Evolutionary conservation across 768 basidiomycete genomes (phyloP), one percentile per base, ranked within the genome.

Genomic region (Rhodosporidiobolus odoratus): DNA sequence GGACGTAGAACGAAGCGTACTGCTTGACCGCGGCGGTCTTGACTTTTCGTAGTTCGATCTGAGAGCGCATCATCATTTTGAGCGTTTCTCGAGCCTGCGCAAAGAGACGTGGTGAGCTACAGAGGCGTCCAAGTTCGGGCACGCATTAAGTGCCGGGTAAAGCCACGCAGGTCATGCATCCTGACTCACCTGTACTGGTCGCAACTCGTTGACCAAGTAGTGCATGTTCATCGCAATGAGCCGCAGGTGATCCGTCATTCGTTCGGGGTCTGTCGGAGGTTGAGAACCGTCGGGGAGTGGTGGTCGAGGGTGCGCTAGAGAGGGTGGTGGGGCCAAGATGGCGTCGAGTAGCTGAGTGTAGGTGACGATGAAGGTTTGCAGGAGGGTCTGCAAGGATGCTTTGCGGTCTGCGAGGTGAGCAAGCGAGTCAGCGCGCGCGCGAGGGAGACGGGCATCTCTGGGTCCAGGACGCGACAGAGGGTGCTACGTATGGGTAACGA

Each of bases 151-250:
- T 25, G 19, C 5, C 60, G 72, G 77, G 15, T 2, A 6, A 19
- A 19, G 17, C 4, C 19, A 23, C n/a, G n/a, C 0, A 23, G 48
- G 19, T 27, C n/a, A 34, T n/a, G 1, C 3, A 48, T 6, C 48
- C 3, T 34, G 21, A 27, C 80, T 17, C 34, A 87, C 91, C 84
- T 94, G 92, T 8, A 92, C 89, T 1, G 91, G 92, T 34, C 92
- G 85, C 60, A 94, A 80, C 75, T 92, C 91, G 76, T 95, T 95
- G 45, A 89, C 90, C 25, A 90, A 89, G 21, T 88, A 89, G 86
- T 93, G 90, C 66, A 95, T 84, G 78, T 94, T 95, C 78, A 91
- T 89, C 12, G 86, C 86, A 62, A 92, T 84, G 3, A 89, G 82
- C 17, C 84, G 86, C 62, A 93, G 88, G 89, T 91, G 91, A 77